A percentile compares a stretch with the other conserved stretches of the same genome.
phyloP scores from a whole-genome alignment of 2,329 filamentous ascomycete genomes.

The Boeremia exigua region DNA sequence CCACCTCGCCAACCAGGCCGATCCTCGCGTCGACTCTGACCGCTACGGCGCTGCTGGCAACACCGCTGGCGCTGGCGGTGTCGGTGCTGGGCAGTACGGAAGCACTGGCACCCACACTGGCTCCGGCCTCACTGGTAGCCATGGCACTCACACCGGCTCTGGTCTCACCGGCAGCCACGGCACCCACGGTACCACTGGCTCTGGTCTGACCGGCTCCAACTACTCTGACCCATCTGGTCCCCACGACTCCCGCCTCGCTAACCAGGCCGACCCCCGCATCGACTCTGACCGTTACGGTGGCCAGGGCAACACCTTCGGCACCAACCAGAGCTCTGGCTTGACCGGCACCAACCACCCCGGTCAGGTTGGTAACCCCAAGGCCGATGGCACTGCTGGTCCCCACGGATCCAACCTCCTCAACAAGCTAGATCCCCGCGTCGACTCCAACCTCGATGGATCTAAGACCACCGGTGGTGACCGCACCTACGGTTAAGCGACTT shows the following conservation, averaged over 20 bases:
- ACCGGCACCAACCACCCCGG: conserved; percentile 21
- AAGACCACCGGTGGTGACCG: conserved; percentile 39
- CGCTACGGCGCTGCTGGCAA: conserved; percentile 22
- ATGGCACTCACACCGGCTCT: conserved; percentile 9
- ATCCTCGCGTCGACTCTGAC: conserved; percentile 37
- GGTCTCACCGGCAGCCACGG: conserved; percentile 8
- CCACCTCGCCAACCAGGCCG: conserved; percentile 23
- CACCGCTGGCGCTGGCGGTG: conserved; percentile 20
- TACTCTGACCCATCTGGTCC: conserved; percentile 37
- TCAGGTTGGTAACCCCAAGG: conserved; percentile 23
- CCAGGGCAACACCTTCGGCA: conserved; percentile 28
- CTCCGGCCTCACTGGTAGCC: conserved; percentile 15
- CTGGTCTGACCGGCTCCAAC: conserved; percentile 9
- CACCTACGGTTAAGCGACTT: conserved; percentile 28
- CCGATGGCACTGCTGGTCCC: conserved; percentile 45
- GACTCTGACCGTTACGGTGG: conserved; percentile 34
- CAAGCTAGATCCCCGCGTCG: conserved; percentile 47
- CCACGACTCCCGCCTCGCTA: conserved; percentile 33
- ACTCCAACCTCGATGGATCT: conserved; percentile 43
- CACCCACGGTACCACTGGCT: conserved; percentile 12
- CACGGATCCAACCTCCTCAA: conserved; percentile 44
- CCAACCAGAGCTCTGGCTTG: conserved; percentile 14
- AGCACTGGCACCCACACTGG: conserved; percentile 12
- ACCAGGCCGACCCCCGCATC: conserved; percentile 42
- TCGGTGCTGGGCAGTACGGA: conserved; percentile 8